These are phyloP conservation scores for Haplosporangium gracile DNA, from an alignment of 192 early-diverging fungal genomes.

Conservation along the genomic window DNA sequence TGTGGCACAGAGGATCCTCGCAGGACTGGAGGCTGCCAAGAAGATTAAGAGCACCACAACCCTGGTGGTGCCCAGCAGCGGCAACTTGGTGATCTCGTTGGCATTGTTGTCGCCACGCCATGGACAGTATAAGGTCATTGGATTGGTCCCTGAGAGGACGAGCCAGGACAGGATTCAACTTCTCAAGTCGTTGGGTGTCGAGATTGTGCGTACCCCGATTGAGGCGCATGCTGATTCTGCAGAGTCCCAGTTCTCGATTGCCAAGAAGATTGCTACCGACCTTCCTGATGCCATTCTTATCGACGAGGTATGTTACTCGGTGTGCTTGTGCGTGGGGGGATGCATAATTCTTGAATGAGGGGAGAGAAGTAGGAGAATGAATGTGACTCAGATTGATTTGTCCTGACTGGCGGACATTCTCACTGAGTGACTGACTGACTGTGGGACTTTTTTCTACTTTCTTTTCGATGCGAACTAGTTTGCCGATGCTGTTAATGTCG, in stretches of 20 bases:
- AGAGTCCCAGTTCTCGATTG: constrained; percentile 75
- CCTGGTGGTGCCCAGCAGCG: constrained; percentile 77
- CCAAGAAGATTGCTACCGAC: constrained; percentile 66
- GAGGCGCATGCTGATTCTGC: constrained; percentile 74
- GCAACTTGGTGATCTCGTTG: constrained; percentile 78
- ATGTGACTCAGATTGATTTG: constrained; percentile 7
- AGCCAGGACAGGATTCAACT: constrained; percentile 75
- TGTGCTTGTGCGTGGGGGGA: not conserved
- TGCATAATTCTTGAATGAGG: constrained; percentile 1
- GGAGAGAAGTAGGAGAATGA: constrained; percentile 4
- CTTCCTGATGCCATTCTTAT: constrained; percentile 66
- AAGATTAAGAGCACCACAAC: constrained; percentile 49
- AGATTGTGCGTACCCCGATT: constrained; percentile 79
- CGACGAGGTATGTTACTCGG: constrained; percentile 65
- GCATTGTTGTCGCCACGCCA: constrained; percentile 65
- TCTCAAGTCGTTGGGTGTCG: constrained; percentile 75
- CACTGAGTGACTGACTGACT: constrained; percentile 14
- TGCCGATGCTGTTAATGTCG: constrained; percentile 27
- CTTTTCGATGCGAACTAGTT: constrained; percentile 21
- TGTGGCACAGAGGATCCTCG: constrained; percentile 69
- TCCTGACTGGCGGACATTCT: not conserved
- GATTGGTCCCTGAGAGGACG: constrained; percentile 79
- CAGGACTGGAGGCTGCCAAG: constrained; percentile 47
- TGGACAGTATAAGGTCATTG: constrained; percentile 63
- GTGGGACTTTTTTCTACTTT: not conserved